Conservation (phyloP, 306 rosid genomes). For the Spatholobus suberectus region DNA sequence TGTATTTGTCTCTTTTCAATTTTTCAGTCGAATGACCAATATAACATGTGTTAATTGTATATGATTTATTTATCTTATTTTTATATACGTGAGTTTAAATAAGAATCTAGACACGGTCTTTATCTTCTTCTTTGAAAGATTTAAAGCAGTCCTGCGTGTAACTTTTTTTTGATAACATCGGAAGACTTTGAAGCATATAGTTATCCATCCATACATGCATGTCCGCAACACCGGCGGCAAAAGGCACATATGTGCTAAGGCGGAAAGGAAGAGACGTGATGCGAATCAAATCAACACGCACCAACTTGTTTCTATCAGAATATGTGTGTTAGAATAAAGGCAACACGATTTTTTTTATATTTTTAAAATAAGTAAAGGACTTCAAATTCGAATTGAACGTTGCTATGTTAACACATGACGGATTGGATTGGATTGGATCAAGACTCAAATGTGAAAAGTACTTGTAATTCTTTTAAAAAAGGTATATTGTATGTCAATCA, state of each 20-base stretch:
- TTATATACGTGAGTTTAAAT: background rate
- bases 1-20: too few relatives aligned
- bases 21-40: background rate
- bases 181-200: conserved; percentile 4
- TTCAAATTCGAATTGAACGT: conserved; percentile 8
- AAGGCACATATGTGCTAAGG: background rate
- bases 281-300: conserved; percentile 5
- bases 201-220: background rate
- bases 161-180: background rate
- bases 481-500: background rate
- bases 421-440: background rate
- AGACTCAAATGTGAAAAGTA: background rate
- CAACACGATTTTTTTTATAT: background rate
- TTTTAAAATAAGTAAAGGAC: background rate
- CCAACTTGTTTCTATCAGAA: background rate
- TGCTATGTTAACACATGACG: background rate
- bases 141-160: conserved; percentile 17
- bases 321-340: background rate
- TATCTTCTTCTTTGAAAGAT: background rate
- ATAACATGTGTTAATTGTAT: background rate
- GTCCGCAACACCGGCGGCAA: conserved; percentile 31
- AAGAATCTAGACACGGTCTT: background rate
- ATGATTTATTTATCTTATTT: background rate
- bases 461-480: background rate
- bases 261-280: background rate